Percentiles rank a stretch among this genome's conserved stretches.
These are phyloP conservation scores for Capsicum baccatum DNA, from an alignment of 257 asterid species.

Conservation along the genomic window DNA sequence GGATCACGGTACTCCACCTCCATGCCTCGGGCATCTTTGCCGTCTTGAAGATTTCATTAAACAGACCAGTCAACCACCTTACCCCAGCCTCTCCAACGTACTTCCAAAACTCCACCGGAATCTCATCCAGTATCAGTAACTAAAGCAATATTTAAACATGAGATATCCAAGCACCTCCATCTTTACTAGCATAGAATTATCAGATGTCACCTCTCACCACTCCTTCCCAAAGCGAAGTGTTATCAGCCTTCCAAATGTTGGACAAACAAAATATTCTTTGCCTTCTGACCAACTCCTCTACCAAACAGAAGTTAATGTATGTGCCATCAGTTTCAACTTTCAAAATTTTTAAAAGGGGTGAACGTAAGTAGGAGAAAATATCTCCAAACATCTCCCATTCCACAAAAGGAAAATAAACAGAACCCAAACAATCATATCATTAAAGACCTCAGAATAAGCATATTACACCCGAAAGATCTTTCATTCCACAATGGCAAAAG, in stretches of 20 bases:
- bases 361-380: neutral
- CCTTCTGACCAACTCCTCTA: slow-evolving; percentile 2
- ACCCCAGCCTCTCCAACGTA: too few species aligned
- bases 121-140: neutral
- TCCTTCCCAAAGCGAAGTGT: neutral
- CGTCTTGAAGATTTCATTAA: too few species aligned
- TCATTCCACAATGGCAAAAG: too few species aligned
- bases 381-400: neutral
- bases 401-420: neutral
- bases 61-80: too few species aligned
- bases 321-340: neutral
- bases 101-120: too few species aligned
- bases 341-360: neutral
- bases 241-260: neutral
- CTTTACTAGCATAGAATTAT: neutral
- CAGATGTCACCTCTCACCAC: neutral
- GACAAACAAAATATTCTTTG: neutral
- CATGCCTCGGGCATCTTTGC: too few species aligned
- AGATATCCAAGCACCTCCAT: neutral
- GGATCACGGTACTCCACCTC: too few species aligned
- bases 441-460: too few species aligned
- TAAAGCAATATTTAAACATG: slow-evolving; percentile 7
- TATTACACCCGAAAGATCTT: too few species aligned
- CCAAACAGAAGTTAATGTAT: slow-evolving; percentile 12
- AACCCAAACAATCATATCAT: neutral